Percentiles rank a stretch among this genome's conserved stretches.
Evolutionary conservation across 2,329 filamentous ascomycete genomes (phyloP).

Genomic region (Thielaviopsis cerberus): DNA sequence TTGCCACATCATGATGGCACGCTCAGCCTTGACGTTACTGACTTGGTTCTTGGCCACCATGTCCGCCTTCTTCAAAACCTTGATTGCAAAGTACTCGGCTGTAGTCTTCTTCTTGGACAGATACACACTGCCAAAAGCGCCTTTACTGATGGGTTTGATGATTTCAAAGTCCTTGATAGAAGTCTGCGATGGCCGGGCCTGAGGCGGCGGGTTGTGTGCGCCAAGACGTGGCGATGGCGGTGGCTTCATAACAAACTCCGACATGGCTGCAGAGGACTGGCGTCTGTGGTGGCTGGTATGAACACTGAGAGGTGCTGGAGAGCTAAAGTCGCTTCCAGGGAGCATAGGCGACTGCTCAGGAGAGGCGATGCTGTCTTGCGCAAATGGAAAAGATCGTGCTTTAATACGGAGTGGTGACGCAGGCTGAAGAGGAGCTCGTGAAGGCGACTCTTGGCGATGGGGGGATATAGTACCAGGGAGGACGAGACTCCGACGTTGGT

Average conservation of each 20-base stretch:
- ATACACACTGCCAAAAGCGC: constrained; percentile 94
- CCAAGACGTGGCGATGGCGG: constrained; percentile 69
- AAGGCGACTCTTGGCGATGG: constrained; percentile 75
- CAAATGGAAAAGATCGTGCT: constrained; percentile 43
- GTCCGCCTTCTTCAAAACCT: constrained; percentile 96
- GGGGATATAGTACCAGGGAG: constrained; percentile 63
- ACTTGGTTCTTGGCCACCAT: constrained; percentile 99
- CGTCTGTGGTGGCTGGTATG: constrained; percentile 51
- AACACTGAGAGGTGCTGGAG: constrained; percentile 42
- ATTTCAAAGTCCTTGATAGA: constrained; percentile 99
- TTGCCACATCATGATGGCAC: constrained; percentile 99
- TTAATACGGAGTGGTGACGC: constrained; percentile 83
- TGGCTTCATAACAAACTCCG: constrained; percentile 43
- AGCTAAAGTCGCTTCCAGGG: constrained; percentile 62
- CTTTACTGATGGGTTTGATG: constrained; percentile 98
- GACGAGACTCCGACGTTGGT: constrained; percentile 73
- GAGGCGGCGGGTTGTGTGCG: constrained; percentile 58
- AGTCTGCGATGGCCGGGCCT: constrained; percentile 73
- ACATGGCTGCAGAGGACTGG: constrained; percentile 79
- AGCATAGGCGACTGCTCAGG: constrained; percentile 82
- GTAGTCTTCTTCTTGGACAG: constrained; percentile 97
- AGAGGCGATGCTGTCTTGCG: constrained; percentile 52
- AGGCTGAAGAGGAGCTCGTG: constrained; percentile 40
- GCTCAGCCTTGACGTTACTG: constrained; percentile 94
- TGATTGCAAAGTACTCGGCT: constrained; percentile 95